Conservation (phyloP, 2,329 filamentous ascomycete species). For the Stagonosporopsis tanaceti region DNA sequence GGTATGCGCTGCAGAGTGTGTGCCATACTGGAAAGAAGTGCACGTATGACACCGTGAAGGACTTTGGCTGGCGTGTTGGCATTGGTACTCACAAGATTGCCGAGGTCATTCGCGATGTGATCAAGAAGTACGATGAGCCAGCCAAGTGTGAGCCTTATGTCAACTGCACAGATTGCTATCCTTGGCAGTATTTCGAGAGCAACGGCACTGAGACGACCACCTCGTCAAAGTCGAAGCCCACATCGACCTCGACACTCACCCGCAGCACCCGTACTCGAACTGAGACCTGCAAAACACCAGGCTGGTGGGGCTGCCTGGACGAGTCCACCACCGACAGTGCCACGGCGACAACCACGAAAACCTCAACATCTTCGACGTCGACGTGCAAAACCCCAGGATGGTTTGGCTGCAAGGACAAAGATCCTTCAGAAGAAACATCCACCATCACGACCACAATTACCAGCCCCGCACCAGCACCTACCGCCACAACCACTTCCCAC, state of each 20-base stretch:
- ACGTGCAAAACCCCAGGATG: constrained; percentile 66
- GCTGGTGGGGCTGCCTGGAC: constrained; percentile 87
- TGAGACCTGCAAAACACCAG: constrained; percentile 86
- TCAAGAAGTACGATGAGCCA: constrained; percentile 82
- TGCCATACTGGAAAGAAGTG: constrained; percentile 91
- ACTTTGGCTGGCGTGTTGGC: constrained; percentile 91
- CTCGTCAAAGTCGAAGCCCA: constrained; percentile 58
- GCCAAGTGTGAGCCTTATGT: constrained; percentile 78
- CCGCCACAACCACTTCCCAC: constrained; percentile 41
- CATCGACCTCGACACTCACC: constrained; percentile 61
- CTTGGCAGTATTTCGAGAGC: constrained; percentile 95
- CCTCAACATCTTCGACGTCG: constrained; percentile 42
- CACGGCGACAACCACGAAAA: constrained; percentile 57
- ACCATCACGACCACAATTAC: constrained; percentile 40
- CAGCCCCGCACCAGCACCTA: constrained; percentile 37
- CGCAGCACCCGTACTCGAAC: constrained; percentile 68
- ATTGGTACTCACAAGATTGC: constrained; percentile 91
- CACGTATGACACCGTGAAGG: constrained; percentile 88
- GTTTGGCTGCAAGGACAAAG: constrained; percentile 67
- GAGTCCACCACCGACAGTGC: constrained; percentile 63
- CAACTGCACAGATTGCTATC: constrained; percentile 84
- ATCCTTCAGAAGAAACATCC: constrained; percentile 45
- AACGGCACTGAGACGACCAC: constrained; percentile 83
- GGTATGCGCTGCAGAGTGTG: constrained; percentile 91
- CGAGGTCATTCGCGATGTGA: constrained; percentile 85